Evolutionary conservation across 345 rosid genomes (phyloP).

Genomic region (Syzygium grande): DNA sequence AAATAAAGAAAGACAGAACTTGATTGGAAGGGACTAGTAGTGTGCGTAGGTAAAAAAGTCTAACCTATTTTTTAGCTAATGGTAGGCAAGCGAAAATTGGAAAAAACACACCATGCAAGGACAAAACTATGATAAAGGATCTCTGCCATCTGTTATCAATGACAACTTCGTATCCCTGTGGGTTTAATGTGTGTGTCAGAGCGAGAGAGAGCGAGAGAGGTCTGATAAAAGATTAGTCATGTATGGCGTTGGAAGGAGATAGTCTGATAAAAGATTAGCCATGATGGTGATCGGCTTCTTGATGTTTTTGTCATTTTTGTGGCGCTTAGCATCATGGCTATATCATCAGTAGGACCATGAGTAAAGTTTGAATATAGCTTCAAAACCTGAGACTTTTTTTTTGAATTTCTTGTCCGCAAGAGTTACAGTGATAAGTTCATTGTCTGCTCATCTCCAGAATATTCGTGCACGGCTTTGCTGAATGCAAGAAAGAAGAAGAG

Average conservation of each 20-base stretch:
- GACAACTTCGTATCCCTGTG: slow-evolving; percentile 38
- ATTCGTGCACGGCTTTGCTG: neutral
- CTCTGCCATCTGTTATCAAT: slow-evolving; percentile 37
- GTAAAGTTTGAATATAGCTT: neutral
- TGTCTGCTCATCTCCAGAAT: neutral
- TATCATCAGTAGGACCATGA: neutral
- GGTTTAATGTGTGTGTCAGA: neutral
- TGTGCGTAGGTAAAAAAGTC: neutral
- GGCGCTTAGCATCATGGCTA: neutral
- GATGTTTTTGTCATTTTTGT: neutral
- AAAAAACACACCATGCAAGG: neutral
- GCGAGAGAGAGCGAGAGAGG: neutral
- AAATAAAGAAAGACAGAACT: neutral
- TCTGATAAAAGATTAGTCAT: neutral
- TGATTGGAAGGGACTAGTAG: neutral
- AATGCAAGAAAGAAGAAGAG: neutral
- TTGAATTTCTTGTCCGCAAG: neutral
- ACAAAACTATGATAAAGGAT: slow-evolving; percentile 19
- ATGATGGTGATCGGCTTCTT: neutral
- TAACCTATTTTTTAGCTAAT: neutral
- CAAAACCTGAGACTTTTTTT: neutral
- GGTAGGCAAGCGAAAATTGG: neutral
- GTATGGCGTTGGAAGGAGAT: neutral
- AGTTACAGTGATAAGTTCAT: neutral
- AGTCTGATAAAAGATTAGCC: neutral